Base-by-base conservation (phyloP, 768 basidiomycete genomes). In the Phaeotremella fagi region DNA sequence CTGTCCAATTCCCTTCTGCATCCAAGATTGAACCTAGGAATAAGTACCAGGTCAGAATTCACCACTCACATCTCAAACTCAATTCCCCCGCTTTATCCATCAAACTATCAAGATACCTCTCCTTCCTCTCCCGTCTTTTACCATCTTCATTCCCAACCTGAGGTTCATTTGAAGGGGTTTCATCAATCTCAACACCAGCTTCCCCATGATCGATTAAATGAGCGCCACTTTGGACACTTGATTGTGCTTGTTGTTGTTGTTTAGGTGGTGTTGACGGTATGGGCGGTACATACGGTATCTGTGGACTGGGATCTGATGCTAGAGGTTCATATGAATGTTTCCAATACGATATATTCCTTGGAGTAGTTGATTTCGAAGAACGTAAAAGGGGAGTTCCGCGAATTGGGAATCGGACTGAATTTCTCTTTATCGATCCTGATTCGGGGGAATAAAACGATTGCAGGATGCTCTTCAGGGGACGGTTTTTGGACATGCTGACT, bases 1-100 rank as follows among this genome's bases (percentile, higher is more conserved):
- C 69, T 38, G 57, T 61, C 52, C 66, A 63, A 75, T 68, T 72
- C 83, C 90, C 91, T 76, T 85, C 85, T 27, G 82, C 80, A 75
- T 95, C 91, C 59, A 95, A 78, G 23, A 92, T 78, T 36, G 90
- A 94, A 72, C 90, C 90, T 72, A 28, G n/a, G 16, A 33, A n/a
- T n/a, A 16, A 33, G 31, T 7, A 7, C 31, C 16, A 7, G 9
- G 16, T 33, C 31, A 33, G 31, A 33, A 16, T 7, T 33, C 9
- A 33, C 37, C 48, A 81, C 88, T 78, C 71, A 91, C 91, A 94
- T 64, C 90, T 83, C 55, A 95, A 78, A 83, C 88, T 87, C 57
- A 92, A 83, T 65, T 94, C 90, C 28, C 88, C 82, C 22, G 89
- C 87, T 64, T 90, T 70, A 28, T 71, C 68, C 70, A 74, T 71